Percentiles rank a stretch among this genome's conserved stretches.
Evolutionary conservation across 83 land plant genomes (phyloP).

Genomic region (Larix sibirica): DNA sequence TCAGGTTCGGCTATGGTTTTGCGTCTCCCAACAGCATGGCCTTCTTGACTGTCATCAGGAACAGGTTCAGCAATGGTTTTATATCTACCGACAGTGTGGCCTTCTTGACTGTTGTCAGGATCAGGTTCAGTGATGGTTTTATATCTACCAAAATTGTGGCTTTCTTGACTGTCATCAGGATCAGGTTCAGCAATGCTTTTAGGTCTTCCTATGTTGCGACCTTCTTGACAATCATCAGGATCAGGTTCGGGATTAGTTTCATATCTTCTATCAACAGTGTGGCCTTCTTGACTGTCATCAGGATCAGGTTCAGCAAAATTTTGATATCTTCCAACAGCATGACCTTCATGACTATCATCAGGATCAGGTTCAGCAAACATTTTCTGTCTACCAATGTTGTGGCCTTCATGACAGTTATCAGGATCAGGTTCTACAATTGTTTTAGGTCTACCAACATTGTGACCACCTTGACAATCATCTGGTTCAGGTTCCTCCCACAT

Average conservation of each 20-base stretch:
- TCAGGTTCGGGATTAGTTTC: conserved; percentile 29
- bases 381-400: neutral
- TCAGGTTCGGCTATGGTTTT: conserved; percentile 23
- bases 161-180: conserved; percentile 23
- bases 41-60: conserved; percentile 27
- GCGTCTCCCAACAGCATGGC: neutral
- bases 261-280: neutral
- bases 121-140: conserved; percentile 23
- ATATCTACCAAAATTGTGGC: neutral
- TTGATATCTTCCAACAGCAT: neutral
- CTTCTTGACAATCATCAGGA: conserved; percentile 25
- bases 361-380: conserved; percentile 44
- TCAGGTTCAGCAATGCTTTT: conserved; percentile 40
- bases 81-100: neutral
- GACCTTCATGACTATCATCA: conserved; percentile 21
- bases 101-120: conserved; percentile 29
- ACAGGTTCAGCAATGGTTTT: conserved; percentile 40
- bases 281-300: conserved; percentile 18
- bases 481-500: conserved; percentile 32
- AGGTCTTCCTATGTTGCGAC: neutral
- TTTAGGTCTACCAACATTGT: conserved; percentile 10
- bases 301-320: conserved; percentile 41
- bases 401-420: conserved; percentile 16
- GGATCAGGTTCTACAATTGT: conserved; percentile 43
- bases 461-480: conserved; percentile 22